Evolutionary conservation across 78 protist species (phyloP).

Genomic region (Protostelium mycophagum): DNA sequence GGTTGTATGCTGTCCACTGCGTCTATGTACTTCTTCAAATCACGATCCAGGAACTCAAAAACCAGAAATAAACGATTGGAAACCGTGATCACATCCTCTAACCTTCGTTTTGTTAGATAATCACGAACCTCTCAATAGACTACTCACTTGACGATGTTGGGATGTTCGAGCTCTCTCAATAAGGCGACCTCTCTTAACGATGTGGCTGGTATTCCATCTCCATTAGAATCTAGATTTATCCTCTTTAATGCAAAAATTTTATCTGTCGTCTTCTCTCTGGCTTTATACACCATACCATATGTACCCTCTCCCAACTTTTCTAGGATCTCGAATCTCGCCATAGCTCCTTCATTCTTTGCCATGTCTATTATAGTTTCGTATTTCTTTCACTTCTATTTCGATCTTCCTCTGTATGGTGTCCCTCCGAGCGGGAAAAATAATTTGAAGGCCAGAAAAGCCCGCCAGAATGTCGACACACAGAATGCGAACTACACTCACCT

Average conservation of each 20-base stretch:
- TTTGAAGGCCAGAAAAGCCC: too few species aligned
- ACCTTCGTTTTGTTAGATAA: constrained; percentile 21
- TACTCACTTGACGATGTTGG: constrained; percentile 88
- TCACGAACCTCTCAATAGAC: background rate
- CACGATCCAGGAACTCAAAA: constrained; percentile 95
- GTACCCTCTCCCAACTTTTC: constrained; percentile 99
- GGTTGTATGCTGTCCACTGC: constrained; percentile 11
- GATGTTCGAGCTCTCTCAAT: constrained; percentile 93
- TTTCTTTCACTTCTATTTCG: too few species aligned
- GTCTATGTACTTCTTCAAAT: constrained; percentile 92
- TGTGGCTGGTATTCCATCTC: constrained; percentile 98
- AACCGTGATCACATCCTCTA: constrained; percentile 93
- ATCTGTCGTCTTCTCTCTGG: constrained; percentile 76
- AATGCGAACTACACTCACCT: too few species aligned
- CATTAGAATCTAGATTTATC: constrained; percentile 94
- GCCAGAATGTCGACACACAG: too few species aligned
- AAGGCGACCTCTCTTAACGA: constrained; percentile 96
- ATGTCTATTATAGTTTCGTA: too few species aligned
- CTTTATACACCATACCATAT: constrained; percentile 98
- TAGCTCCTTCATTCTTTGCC: constrained; percentile 62
- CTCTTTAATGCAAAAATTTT: constrained; percentile 53
- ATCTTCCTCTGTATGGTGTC: too few species aligned
- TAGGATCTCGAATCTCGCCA: constrained; percentile 66
- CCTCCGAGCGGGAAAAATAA: too few species aligned
- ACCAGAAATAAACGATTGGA: constrained; percentile 93